Percentiles rank a stretch among this genome's conserved stretches.
phyloP scores from a whole-genome alignment of 2,329 filamentous ascomycete species.

The Exserohilum turcica region DNA sequence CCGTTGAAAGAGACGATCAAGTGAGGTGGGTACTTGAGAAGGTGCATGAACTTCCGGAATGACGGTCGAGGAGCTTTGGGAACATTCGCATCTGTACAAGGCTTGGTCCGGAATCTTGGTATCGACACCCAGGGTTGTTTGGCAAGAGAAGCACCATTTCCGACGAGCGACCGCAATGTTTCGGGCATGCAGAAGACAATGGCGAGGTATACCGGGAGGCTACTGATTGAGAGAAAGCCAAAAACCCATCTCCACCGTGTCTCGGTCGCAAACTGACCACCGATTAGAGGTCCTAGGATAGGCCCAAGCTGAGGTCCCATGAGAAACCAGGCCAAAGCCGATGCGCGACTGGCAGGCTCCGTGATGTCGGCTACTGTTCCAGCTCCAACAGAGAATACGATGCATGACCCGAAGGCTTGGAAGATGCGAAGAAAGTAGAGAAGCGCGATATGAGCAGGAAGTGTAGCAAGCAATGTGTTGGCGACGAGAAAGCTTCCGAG shows the following conservation, averaged over 20 bases:
- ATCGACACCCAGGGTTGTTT: slow-evolving; percentile 34
- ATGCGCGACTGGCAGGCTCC: slow-evolving; percentile 48
- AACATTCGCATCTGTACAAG: slow-evolving; percentile 20
- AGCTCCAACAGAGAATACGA: slow-evolving; percentile 52
- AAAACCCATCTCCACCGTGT: slow-evolving; percentile 54
- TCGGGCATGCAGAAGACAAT: slow-evolving; percentile 53
- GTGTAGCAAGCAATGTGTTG: slow-evolving; percentile 48
- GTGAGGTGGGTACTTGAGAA: slow-evolving; percentile 37
- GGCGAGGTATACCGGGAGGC: slow-evolving; percentile 33
- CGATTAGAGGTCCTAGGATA: slow-evolving; percentile 52
- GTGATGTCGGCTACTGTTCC: slow-evolving; percentile 53
- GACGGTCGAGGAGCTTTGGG: slow-evolving; percentile 32
- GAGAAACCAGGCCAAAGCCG: slow-evolving; percentile 51
- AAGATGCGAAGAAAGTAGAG: slow-evolving; percentile 51
- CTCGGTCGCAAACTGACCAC: slow-evolving; percentile 46
- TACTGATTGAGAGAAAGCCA: slow-evolving; percentile 44
- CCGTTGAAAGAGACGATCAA: slow-evolving; percentile 38
- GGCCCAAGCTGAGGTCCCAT: slow-evolving; percentile 54
- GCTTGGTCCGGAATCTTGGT: slow-evolving; percentile 32
- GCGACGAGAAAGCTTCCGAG: slow-evolving; percentile 48
- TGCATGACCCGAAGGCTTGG: slow-evolving; percentile 52
- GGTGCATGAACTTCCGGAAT: slow-evolving; percentile 28
- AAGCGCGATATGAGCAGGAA: slow-evolving; percentile 48
- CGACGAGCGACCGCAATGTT: slow-evolving; percentile 53
- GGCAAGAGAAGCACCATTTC: slow-evolving; percentile 47